These are phyloP conservation scores for Gynochthodes officinalis DNA, from an alignment of 257 asterid species.

Conservation along the genomic window DNA sequence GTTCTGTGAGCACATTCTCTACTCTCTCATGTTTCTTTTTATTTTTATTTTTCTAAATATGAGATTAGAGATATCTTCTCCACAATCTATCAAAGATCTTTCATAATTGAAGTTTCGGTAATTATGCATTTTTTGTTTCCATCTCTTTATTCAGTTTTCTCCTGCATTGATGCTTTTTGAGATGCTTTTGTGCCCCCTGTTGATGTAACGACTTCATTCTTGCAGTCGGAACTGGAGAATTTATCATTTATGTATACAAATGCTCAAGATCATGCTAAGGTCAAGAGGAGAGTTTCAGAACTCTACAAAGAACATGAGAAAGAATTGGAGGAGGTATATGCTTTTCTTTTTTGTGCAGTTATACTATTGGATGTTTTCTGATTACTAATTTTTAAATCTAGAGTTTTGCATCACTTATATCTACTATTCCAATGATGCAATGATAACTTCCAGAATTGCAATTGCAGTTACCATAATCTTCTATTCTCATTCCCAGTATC, in stretches of 20 bases:
- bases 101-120: not conserved
- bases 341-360: constrained; percentile 2
- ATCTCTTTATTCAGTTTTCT: not conserved
- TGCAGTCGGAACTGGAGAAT: constrained; percentile 95
- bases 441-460: not conserved
- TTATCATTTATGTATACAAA: constrained; percentile 86
- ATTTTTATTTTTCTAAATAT: not conserved
- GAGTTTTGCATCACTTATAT: not conserved
- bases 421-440: constrained; percentile 1
- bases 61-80: not conserved
- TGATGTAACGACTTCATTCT: constrained; percentile 13
- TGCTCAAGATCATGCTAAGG: constrained; percentile 70
- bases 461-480: not conserved
- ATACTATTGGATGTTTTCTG: not conserved
- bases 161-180: not conserved
- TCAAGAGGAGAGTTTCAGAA: constrained; percentile 69
- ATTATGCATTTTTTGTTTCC: not conserved
- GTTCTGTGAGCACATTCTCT: not conserved
- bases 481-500: not conserved
- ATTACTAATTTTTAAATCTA: not conserved
- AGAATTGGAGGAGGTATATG: constrained; percentile 72
- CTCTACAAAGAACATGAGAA: constrained; percentile 78
- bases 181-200: not conserved
- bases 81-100: not conserved
- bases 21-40: not conserved